These are phyloP conservation scores for Phylloporus arenicola DNA, from an alignment of 768 basidiomycete genomes.

Conservation along the genomic window DNA sequence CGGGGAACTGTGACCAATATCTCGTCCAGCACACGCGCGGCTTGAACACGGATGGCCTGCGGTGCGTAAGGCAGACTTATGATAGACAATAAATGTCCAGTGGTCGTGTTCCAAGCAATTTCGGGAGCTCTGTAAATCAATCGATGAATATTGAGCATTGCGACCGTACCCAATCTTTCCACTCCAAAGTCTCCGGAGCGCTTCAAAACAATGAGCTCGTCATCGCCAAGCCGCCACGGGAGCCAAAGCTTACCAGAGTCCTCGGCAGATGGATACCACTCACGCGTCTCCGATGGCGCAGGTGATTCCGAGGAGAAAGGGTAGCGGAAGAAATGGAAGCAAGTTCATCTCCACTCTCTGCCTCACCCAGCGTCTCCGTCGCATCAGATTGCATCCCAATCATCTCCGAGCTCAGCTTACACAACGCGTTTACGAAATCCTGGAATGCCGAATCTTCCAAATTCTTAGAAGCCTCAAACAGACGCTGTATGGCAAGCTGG, in stretches of 20 bases:
- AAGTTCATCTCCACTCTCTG: slow-evolving; percentile 32
- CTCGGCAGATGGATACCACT: slow-evolving; percentile 86
- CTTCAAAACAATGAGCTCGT: slow-evolving; percentile 33
- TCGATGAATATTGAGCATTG: slow-evolving; percentile 79
- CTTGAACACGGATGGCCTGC: slow-evolving; percentile 77
- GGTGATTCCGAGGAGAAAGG: slow-evolving; percentile 38
- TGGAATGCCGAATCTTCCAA: slow-evolving; percentile 79
- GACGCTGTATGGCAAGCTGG: slow-evolving; percentile 64
- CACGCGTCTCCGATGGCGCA: slow-evolving; percentile 60
- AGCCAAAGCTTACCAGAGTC: slow-evolving; percentile 53
- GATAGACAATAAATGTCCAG: slow-evolving; percentile 72
- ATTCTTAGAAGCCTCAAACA: slow-evolving; percentile 84
- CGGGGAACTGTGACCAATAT: slow-evolving; percentile 74
- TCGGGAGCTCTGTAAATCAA: slow-evolving; percentile 79
- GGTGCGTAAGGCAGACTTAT: slow-evolving; percentile 68
- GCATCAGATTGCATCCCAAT: slow-evolving; percentile 73
- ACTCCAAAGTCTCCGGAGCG: slow-evolving; percentile 94
- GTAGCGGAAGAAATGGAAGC: slow-evolving; percentile 29
- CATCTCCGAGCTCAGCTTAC: slow-evolving; percentile 88
- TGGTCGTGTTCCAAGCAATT: slow-evolving; percentile 81
- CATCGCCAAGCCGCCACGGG: neutral
- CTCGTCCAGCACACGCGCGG: slow-evolving; percentile 82
- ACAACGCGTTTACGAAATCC: slow-evolving; percentile 72
- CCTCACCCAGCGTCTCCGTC: slow-evolving; percentile 21
- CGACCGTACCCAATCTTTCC: slow-evolving; percentile 73